Conservation (phyloP, 257 asterid genomes). For the Nicotiana undulata region DNA sequence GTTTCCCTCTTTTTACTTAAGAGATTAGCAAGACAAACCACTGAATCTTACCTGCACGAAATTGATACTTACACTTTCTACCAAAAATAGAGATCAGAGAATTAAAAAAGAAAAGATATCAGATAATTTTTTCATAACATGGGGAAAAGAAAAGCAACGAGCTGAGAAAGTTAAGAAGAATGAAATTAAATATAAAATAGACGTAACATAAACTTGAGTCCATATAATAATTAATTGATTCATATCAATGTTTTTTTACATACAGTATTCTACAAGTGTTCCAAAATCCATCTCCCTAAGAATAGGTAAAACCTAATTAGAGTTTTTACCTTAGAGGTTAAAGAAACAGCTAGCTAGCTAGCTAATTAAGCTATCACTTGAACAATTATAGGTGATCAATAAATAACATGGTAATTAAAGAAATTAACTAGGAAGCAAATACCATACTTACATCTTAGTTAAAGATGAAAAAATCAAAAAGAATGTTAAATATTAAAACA, state of each 20-base stretch:
- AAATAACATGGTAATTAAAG: slow-evolving; percentile 3
- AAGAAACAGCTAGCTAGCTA: slow-evolving; percentile 1
- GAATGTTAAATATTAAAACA: neutral
- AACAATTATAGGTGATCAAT: neutral
- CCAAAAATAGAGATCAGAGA: neutral
- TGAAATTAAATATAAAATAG: neutral
- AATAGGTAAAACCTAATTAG: slow-evolving; percentile 1
- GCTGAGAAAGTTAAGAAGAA: neutral
- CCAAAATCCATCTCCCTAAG: neutral
- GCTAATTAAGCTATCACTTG: slow-evolving; percentile 1
- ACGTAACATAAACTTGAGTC: neutral
- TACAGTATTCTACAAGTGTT: neutral
- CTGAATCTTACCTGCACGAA: slow-evolving; percentile 2
- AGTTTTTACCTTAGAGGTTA: slow-evolving; percentile 3
- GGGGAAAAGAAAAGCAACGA: neutral
- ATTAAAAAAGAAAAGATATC: no score
- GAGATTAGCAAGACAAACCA: slow-evolving; percentile 2
- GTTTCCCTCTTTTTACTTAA: slow-evolving; percentile 5
- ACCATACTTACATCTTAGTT: neutral
- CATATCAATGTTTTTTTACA: neutral
- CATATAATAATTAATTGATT: neutral
- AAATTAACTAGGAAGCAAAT: neutral
- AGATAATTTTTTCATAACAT: neutral
- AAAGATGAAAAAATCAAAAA: neutral
- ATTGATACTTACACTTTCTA: slow-evolving; percentile 1